phyloP scores from a whole-genome alignment of 1,284 basidiomycete species.

The Cerioporus squamosus region DNA sequence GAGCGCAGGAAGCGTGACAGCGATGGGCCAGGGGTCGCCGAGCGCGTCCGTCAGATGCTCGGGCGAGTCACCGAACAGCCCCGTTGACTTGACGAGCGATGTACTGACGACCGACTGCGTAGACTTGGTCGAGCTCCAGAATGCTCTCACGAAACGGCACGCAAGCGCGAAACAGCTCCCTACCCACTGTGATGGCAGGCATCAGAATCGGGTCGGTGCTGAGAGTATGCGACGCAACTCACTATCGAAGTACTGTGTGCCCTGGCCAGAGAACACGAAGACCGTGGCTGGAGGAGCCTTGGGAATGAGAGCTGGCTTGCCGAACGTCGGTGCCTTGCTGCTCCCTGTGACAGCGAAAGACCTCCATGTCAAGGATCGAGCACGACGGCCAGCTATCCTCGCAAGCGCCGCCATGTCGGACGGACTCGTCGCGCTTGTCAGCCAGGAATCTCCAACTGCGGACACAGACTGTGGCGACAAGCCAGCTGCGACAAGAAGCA shows the following conservation, averaged over 20 bases:
- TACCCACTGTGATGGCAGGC: conserved; percentile 38
- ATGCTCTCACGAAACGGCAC: conserved; percentile 41
- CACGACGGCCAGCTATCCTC: conserved; percentile 30
- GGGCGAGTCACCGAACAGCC: conserved; percentile 33
- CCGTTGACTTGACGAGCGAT: conserved; percentile 38
- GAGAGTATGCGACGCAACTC: not conserved
- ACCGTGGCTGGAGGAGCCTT: conserved; percentile 37
- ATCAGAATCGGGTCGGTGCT: not conserved
- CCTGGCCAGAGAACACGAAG: conserved; percentile 48
- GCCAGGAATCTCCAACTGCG: conserved; percentile 15
- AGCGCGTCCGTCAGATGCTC: conserved; percentile 13
- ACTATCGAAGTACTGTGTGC: conserved; percentile 46
- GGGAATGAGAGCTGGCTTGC: conserved; percentile 31
- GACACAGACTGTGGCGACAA: conserved; percentile 31
- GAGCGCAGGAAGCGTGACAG: conserved; percentile 41
- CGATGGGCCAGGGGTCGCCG: conserved; percentile 38
- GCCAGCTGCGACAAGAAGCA: conserved; percentile 40
- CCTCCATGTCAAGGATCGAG: conserved; percentile 41
- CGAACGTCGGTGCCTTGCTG: conserved; percentile 13
- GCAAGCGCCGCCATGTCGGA: conserved; percentile 7
- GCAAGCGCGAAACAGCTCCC: conserved; percentile 40
- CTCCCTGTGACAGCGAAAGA: conserved; percentile 22
- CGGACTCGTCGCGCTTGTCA: conserved; percentile 12
- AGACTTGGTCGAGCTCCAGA: conserved; percentile 38
- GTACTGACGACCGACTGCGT: conserved; percentile 33